Base-by-base conservation (phyloP, 2,329 filamentous ascomycete genomes). In the Cytospora piceae region DNA sequence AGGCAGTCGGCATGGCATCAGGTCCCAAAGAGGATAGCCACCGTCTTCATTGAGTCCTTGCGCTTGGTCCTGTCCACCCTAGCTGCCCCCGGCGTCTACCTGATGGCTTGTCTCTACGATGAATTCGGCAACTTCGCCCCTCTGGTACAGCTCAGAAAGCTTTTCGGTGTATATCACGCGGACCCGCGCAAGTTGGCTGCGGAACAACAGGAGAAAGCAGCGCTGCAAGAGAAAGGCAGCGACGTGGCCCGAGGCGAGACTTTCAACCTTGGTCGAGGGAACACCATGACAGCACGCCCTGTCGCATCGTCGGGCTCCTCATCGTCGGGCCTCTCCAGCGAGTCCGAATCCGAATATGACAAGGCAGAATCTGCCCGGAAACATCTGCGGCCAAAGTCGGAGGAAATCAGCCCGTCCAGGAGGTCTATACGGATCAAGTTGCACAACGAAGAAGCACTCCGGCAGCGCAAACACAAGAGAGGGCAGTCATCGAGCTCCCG, bases 361-460 rank as follows among this genome's bases (percentile, higher is more conserved):
- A 73, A 74, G 57, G 62, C 58, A 32, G 66, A 75, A 31, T 70
- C 72, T 56, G 72, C 72, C 63, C 70, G 72, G 64, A 81, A 85
- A 55, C 86, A 91, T 73, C 82, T 82, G 55, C 85, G 90, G 61
- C 89, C 90, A 57, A 79, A 82, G 31, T 74, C 81, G 34, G 90
- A 93, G 69, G 90, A 93, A 70, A 85, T 85, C 68, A 83, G 85
- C 20, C 89, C 90, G 4, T 81, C 86, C 8, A 87, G 91, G 72
- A 86, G 93, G 64, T 96, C 93, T 2, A 97, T 97, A 69, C 87
- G 93, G 49, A 97, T 98, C 73, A 96, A 95, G 78, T 83, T 97
- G 17, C 89, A 94, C 76, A 92, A 89, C 69, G 92, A 97, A 71
- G 92, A 93, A 65, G 85, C 87, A 51, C 79, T 90, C 64, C 84